Base-by-base conservation (phyloP, 1,284 basidiomycete genomes). In the Tilletiopsis washingtonensis region DNA sequence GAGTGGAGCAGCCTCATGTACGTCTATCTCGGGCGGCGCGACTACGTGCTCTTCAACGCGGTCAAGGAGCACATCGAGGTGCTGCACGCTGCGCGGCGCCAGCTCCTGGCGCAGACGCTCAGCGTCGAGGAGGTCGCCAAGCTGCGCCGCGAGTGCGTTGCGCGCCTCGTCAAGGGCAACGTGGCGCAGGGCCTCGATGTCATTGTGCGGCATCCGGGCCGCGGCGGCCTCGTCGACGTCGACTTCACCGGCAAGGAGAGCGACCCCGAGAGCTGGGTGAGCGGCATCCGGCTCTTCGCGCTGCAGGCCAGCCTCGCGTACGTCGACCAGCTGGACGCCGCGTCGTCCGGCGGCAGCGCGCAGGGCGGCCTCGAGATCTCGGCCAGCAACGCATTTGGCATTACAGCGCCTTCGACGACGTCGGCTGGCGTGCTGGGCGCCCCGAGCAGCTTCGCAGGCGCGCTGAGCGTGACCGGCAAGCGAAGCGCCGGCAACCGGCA, bases 1-100 rank as follows among this genome's bases (percentile, higher is more conserved):
- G 93, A 97, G 80, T 97, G 91, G 90, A 86, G 91, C 68, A 81
- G 82, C 24, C 80, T 93, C 47, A 85, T 96, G 79, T 91, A 91
- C 67, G 83, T 84, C 49, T 91, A 96, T 74, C 84, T 98, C 23
- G 83, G 84, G 3, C 79, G 82, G 45, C 81, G 90, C 50, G 87
- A 97, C 68, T 98, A 98, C 76, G 81, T 81, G 38, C 81, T 93
- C 17, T 94, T 97, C 75, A 82, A 85, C 59, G 79, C 82, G 4
- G 88, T 97, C 42, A 83, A 84, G 49, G 84, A 86, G 49, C 89
- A 94, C 66, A 88, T 97, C 63, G 89, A 94, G 71, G 85, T 85
- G 1, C 79, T 98, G 2, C 90, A 93, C 71, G 81, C 87, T 12
- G 90, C 89, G 7, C 81, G 91, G 36, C 79, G 89, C 29, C 93